Evolutionary conservation across 2,329 filamentous ascomycete genomes (phyloP).

Genomic region (Paraphoma chrysanthemicola): DNA sequence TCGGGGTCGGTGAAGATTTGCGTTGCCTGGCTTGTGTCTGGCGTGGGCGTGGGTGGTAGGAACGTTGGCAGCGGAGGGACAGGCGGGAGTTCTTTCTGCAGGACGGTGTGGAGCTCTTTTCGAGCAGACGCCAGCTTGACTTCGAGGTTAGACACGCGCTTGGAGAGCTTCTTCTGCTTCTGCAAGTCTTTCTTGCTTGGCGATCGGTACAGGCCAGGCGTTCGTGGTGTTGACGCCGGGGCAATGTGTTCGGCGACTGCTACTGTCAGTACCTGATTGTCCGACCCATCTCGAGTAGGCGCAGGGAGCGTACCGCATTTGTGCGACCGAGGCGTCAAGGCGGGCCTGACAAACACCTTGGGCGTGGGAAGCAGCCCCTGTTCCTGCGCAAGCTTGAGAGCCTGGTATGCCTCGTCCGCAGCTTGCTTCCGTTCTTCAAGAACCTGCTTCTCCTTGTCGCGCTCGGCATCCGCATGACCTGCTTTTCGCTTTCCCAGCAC

Average conservation of each 20-base stretch:
- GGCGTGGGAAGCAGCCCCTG: slow-evolving; percentile 41
- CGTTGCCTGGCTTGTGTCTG: slow-evolving; percentile 11
- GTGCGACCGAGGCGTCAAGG: slow-evolving; percentile 17
- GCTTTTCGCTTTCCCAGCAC: slow-evolving; percentile 43
- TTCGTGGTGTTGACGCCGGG: slow-evolving; percentile 21
- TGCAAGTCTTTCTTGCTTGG: slow-evolving; percentile 64
- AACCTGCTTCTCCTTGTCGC: slow-evolving; percentile 14
- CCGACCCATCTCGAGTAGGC: background rate
- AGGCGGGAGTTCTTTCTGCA: slow-evolving; percentile 52
- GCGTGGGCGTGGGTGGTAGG: slow-evolving; percentile 33
- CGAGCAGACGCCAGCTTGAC: slow-evolving; percentile 63
- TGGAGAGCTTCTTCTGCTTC: slow-evolving; percentile 63
- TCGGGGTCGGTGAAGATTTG: slow-evolving; percentile 33
- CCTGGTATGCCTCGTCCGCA: slow-evolving; percentile 40
- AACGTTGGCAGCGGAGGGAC: slow-evolving; percentile 45
- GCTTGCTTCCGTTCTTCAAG: slow-evolving; percentile 36
- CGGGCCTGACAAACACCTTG: slow-evolving; percentile 41
- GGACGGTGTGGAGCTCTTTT: slow-evolving; percentile 59
- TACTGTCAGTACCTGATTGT: slow-evolving; percentile 7
- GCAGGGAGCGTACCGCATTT: slow-evolving; percentile 13
- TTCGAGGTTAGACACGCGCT: slow-evolving; percentile 68
- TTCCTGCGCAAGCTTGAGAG: slow-evolving; percentile 32
- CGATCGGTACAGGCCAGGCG: slow-evolving; percentile 52
- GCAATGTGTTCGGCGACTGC: slow-evolving; percentile 13
- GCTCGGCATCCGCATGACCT: slow-evolving; percentile 27